These are phyloP conservation scores for Nicotiana rustica DNA, from an alignment of 305 asterid genomes.

Conservation along the genomic window DNA sequence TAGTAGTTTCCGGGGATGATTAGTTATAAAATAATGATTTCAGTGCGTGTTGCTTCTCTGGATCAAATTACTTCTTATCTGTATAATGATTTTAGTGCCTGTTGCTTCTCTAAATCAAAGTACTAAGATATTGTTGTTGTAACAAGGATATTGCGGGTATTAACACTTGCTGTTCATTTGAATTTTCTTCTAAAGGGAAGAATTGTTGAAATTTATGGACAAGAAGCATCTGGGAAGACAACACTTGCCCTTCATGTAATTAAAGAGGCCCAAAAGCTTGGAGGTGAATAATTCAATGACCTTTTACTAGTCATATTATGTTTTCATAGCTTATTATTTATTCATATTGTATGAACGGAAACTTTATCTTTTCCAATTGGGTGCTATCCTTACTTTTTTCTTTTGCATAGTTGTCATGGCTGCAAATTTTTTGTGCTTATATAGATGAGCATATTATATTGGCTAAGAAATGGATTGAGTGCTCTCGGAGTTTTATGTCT, in stretches of 20 bases:
- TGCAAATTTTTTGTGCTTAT: not conserved
- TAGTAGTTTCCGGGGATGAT: slow-evolving; percentile 1
- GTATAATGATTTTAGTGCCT: slow-evolving; percentile 3
- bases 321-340: not conserved
- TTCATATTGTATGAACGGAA: slow-evolving; percentile 5
- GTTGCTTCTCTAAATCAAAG: slow-evolving; percentile 22
- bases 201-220: slow-evolving; percentile 89
- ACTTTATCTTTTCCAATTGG: not conserved
- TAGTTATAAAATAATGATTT: not conserved
- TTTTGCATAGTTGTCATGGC: slow-evolving; percentile 10
- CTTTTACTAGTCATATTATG: slow-evolving; percentile 29
- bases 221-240: slow-evolving; percentile 98
- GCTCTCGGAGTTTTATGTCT: not conserved
- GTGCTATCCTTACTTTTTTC: not conserved
- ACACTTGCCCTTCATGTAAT: slow-evolving; percentile 88
- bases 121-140: not conserved
- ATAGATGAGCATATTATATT: not conserved
- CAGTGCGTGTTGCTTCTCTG: slow-evolving; percentile 8
- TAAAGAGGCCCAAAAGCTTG: slow-evolving; percentile 95
- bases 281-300: slow-evolving; percentile 61
- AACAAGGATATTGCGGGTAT: slow-evolving; percentile 22
- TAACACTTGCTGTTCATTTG: slow-evolving; percentile 21
- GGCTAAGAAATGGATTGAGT: slow-evolving; percentile 14
- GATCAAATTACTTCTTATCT: not conserved
- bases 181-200: slow-evolving; percentile 71